Base-by-base conservation (phyloP, 345 rosid genomes). In the Populus tremula region DNA sequence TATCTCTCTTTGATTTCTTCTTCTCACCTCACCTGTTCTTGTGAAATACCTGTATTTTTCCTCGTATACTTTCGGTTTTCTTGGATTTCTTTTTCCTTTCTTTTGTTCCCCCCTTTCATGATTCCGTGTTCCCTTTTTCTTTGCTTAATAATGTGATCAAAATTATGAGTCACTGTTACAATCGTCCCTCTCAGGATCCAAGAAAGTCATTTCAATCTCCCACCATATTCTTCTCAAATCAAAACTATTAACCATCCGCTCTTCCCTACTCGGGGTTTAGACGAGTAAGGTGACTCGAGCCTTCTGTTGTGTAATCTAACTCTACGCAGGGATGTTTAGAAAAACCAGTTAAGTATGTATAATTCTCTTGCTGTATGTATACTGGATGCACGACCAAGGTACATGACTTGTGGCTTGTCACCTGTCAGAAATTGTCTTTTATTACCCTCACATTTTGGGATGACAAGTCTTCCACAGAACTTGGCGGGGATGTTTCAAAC, bases 151-250 rank as follows among this genome's bases (percentile, higher is more conserved):
- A 64, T 64, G 39, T 72, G 61, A 71, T 74, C 56, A 68, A 77
- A 38, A 38, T 20, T 78, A 63, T 75, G 70, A 50, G 74, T 73
- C 72, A 82, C 76, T 71, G 85, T 67, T 43, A 6, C 78, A 43
- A 47, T 18, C 78, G 84, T 75, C 77, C 73, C 82, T 87, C 91
- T 69, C 94, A 86, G 92, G 94, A 90, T 92, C 94, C 92, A 78
- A 90, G 29, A 59, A 59, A 89, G 90, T 69, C 77, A 69, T 80
- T 69, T 73, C 85, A 77, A 81, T 33, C 5, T 33, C 36, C 36
- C 36, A 33, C 36, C 36, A 0, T 83, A 10, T 86, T 84, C 86
- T 81, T 84, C 79, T 84, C 81, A 2, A 41, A 41, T 41, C 7
- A 5, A 36, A 36, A 6, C 35, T 33, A 33, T 33, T 33, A 33